Evolutionary conservation across 1,284 basidiomycete species (phyloP).

Genomic region (Cutaneotrichosporon cavernicola): DNA sequence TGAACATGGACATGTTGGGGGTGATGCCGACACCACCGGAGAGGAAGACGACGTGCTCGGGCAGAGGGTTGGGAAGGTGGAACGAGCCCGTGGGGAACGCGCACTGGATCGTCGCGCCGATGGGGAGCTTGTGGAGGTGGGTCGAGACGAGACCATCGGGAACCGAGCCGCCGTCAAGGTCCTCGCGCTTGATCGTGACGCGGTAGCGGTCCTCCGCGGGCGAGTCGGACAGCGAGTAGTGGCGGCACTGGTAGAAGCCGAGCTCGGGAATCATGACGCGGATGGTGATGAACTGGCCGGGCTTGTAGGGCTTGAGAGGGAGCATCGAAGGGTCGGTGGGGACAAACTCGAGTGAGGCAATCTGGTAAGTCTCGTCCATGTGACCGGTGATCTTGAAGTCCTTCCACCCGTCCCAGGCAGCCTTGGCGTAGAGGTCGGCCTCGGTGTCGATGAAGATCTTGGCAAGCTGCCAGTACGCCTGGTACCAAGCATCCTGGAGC

Average conservation of each 20-base stretch:
- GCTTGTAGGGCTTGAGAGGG: conserved; percentile 31
- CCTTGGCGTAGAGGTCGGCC: conserved; percentile 33
- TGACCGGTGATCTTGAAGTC: conserved; percentile 34
- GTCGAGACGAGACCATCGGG: conserved; percentile 23
- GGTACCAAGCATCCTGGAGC: conserved; percentile 41
- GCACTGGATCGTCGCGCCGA: conserved; percentile 33
- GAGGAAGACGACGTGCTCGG: conserved; percentile 39
- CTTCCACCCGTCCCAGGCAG: conserved; percentile 37
- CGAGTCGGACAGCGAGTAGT: conserved; percentile 41
- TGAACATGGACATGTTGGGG: conserved; percentile 42
- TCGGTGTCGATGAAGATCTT: conserved; percentile 44
- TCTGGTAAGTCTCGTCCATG: conserved; percentile 34
- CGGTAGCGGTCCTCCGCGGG: conserved; percentile 33
- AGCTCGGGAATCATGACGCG: conserved; percentile 24
- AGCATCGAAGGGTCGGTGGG: conserved; percentile 33
- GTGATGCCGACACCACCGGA: conserved; percentile 46
- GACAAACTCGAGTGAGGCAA: conserved; percentile 37
- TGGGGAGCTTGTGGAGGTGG: conserved; percentile 33
- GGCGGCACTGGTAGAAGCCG: conserved; percentile 27
- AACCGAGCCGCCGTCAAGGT: conserved; percentile 24
- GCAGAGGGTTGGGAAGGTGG: conserved; percentile 28
- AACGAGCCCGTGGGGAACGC: conserved; percentile 41
- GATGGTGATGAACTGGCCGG: conserved; percentile 45
- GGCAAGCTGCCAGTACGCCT: conserved; percentile 31
- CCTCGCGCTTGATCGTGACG: conserved; percentile 41